Conservation (phyloP, 2,329 filamentous ascomycete genomes). For the Botrytis byssoidea region DNA sequence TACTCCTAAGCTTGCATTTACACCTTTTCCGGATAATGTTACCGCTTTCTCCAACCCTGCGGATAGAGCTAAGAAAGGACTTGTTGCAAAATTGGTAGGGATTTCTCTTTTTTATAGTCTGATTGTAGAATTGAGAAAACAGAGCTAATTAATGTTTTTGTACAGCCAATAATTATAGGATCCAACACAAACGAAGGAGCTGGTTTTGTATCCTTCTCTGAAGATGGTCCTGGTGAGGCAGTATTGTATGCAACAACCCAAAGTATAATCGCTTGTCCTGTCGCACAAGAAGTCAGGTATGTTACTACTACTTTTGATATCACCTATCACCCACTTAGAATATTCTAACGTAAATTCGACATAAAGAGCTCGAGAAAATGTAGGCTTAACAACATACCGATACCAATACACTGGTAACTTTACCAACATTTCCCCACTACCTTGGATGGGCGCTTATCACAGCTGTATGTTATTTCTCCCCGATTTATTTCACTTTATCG, state of each 20-base stretch:
- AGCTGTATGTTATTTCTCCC: neutral
- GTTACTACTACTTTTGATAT: neutral
- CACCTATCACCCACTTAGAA: neutral
- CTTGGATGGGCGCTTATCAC: constrained; percentile 39
- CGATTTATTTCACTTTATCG: no score
- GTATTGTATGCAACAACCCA: constrained; percentile 19
- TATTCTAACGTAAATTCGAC: neutral
- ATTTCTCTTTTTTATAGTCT: neutral
- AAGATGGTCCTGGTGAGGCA: constrained; percentile 24
- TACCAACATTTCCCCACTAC: constrained; percentile 35
- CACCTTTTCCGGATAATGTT: neutral
- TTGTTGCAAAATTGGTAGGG: constrained; percentile 27
- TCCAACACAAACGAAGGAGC: constrained; percentile 35
- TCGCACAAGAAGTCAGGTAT: constrained; percentile 24
- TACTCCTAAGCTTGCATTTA: constrained; percentile 25
- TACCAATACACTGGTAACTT: constrained; percentile 40
- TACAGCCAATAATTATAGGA: constrained; percentile 34
- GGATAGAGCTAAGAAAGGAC: neutral
- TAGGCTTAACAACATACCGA: constrained; percentile 29
- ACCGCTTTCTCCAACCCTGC: neutral
- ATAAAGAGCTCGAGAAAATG: constrained; percentile 17
- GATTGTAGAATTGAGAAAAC: neutral
- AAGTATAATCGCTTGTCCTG: constrained; percentile 22
- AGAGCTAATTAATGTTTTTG: neutral
- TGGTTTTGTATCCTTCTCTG: constrained; percentile 27